Percentiles rank a stretch among this genome's conserved stretches.
These are phyloP conservation scores for Ogataea trehaloabstinens DNA, from an alignment of 805 yeast species.

Conservation along the genomic window DNA sequence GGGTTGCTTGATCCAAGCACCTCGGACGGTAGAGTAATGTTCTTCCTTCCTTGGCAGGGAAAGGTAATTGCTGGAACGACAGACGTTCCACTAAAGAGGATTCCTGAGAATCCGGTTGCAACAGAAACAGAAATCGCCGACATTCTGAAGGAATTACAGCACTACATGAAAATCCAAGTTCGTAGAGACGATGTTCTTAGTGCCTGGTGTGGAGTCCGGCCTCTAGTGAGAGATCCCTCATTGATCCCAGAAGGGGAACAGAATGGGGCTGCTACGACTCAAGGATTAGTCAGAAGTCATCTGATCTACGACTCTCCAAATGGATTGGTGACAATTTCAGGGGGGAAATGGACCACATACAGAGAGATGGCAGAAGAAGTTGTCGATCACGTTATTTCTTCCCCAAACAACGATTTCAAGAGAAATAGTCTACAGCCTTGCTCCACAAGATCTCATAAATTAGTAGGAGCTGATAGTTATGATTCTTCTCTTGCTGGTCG, in stretches of 20 bases:
- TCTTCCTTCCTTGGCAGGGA: constrained; percentile 97
- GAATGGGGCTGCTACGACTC: constrained; percentile 52
- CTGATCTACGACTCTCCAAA: constrained; percentile 64
- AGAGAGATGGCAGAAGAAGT: constrained; percentile 98
- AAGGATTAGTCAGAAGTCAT: constrained; percentile 89
- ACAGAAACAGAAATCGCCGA: constrained; percentile 86
- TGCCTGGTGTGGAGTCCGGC: constrained; percentile 98
- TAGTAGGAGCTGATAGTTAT: constrained; percentile 83
- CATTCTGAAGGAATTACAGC: constrained; percentile 82
- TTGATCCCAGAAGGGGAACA: constrained; percentile 25
- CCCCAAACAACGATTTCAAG: constrained; percentile 32
- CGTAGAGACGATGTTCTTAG: constrained; percentile 86
- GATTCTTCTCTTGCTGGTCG: constrained; percentile 71
- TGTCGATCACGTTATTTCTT: constrained; percentile 65
- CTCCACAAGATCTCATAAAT: constrained; percentile 50
- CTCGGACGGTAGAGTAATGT: constrained; percentile 93
- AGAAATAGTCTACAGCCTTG: constrained; percentile 39
- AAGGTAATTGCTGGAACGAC: constrained; percentile 96
- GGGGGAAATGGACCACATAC: constrained; percentile 98
- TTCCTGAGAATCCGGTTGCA: constrained; percentile 78
- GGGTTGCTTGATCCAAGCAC: constrained; percentile 92
- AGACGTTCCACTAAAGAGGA: constrained; percentile 75
- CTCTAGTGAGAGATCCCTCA: constrained; percentile 83
- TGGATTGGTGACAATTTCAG: constrained; percentile 85
- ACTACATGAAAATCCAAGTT: constrained; percentile 85